Conservation (phyloP, 768 basidiomycete genomes). For the Lactarius sp. region DNA sequence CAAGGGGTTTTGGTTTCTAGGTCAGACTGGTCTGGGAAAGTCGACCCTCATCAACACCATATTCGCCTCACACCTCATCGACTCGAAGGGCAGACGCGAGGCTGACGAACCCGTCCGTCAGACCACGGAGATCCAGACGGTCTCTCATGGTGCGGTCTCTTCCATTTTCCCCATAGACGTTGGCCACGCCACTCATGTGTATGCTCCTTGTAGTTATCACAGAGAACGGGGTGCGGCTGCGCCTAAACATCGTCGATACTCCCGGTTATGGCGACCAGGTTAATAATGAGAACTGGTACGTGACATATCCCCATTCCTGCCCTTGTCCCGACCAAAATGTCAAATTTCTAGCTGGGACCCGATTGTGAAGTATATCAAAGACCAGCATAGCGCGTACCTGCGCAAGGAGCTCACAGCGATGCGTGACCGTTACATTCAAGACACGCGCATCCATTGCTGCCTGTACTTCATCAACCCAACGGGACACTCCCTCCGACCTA, state of each 20-base stretch:
- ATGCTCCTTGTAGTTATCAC: constrained; percentile 63
- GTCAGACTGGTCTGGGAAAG: constrained; percentile 97
- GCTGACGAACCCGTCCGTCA: constrained; percentile 87
- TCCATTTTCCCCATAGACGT: not conserved
- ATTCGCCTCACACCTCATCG: constrained; percentile 97
- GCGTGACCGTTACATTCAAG: constrained; percentile 97
- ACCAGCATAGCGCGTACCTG: constrained; percentile 97
- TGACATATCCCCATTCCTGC: constrained; percentile 3
- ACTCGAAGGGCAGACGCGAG: constrained; percentile 90
- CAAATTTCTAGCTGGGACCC: constrained; percentile 82
- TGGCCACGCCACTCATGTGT: constrained; percentile 4
- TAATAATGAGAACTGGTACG: constrained; percentile 97
- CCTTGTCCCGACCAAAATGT: not conserved
- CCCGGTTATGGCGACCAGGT: constrained; percentile 98
- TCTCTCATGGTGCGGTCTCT: constrained; percentile 74
- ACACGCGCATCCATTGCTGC: constrained; percentile 98
- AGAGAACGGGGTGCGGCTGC: constrained; percentile 92
- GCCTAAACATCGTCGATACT: constrained; percentile 97
- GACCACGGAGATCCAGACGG: constrained; percentile 95
- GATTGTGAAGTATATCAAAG: constrained; percentile 98
- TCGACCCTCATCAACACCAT: constrained; percentile 98
- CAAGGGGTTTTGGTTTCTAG: constrained; percentile 37
- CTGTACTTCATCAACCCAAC: constrained; percentile 98
- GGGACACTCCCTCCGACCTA: constrained; percentile 93
- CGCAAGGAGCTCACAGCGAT: constrained; percentile 98